Evolutionary conservation across 2,329 filamentous ascomycete species (phyloP).

Genomic region (Bipolaris zeicola): DNA sequence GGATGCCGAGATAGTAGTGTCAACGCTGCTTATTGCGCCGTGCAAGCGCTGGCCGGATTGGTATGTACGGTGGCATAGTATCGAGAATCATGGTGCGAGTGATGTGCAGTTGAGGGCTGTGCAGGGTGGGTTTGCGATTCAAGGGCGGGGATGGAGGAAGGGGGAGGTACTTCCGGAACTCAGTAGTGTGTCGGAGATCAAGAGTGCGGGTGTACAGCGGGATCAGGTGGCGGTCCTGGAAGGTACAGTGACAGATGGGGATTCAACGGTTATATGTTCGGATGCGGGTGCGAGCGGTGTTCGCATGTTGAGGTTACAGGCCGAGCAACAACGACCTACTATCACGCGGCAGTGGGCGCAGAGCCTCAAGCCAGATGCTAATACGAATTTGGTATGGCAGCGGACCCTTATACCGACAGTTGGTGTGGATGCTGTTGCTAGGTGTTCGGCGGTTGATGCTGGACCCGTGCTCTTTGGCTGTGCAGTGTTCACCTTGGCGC

Average conservation of each 20-base stretch:
- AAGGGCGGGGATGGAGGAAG: slow-evolving; percentile 27
- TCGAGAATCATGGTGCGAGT: slow-evolving; percentile 16
- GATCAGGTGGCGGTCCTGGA: slow-evolving; percentile 16
- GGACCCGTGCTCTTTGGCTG: slow-evolving; percentile 12
- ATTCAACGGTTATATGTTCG: slow-evolving; percentile 30
- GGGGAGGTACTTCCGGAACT: slow-evolving; percentile 28
- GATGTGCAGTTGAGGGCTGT: slow-evolving; percentile 13
- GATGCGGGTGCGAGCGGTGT: slow-evolving; percentile 39
- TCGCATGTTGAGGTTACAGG: slow-evolving; percentile 2
- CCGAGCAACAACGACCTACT: neutral
- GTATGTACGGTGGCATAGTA: slow-evolving; percentile 32
- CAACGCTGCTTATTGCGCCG: slow-evolving; percentile 32
- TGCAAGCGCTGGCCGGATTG: slow-evolving; percentile 37
- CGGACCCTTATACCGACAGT: slow-evolving; percentile 40
- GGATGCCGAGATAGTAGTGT: slow-evolving; percentile 32
- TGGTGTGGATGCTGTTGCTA: neutral
- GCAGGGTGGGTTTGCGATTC: slow-evolving; percentile 40
- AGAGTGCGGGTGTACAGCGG: neutral
- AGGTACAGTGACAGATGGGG: slow-evolving; percentile 19
- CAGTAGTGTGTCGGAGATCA: neutral
- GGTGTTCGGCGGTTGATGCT: neutral
- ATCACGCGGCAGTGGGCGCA: neutral
- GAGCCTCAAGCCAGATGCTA: slow-evolving; percentile 43
- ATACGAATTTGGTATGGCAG: slow-evolving; percentile 45
- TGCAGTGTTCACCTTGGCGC: slow-evolving; percentile 34